These are phyloP conservation scores for Syzygium oleosum DNA, from an alignment of 345 rosid species.

Conservation along the genomic window DNA sequence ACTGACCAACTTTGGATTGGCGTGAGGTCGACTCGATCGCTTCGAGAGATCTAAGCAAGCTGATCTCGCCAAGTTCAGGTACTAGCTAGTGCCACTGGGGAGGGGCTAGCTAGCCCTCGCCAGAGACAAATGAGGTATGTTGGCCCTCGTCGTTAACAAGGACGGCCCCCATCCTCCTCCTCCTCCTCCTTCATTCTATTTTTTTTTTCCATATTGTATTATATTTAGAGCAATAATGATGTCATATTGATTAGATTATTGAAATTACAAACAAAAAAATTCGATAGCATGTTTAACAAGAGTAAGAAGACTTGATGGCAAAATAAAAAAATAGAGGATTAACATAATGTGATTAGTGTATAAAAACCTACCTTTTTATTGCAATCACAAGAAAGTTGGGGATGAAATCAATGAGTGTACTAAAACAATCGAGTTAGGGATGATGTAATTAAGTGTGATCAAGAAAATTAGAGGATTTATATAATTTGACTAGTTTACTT, in stretches of 20 bases:
- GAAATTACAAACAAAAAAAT: neutral
- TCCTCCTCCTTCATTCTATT: neutral
- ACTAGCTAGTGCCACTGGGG: conserved; percentile 2
- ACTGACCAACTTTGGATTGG: conserved; percentile 6
- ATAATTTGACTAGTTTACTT: too few relatives aligned
- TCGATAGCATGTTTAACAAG: neutral
- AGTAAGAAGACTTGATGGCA: neutral
- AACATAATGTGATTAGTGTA: neutral
- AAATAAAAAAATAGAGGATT: neutral
- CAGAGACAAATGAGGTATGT: neutral
- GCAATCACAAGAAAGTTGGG: neutral
- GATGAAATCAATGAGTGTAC: neutral
- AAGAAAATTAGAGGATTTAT: too few relatives aligned
- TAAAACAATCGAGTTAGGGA: neutral
- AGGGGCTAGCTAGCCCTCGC: conserved; percentile 25
- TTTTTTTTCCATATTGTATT: neutral
- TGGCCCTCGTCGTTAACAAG: neutral
- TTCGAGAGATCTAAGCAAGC: neutral
- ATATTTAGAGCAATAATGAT: neutral
- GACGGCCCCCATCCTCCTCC: neutral
- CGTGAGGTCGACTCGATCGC: neutral
- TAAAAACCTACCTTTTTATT: neutral
- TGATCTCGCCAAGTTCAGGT: neutral
- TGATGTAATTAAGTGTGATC: neutral
- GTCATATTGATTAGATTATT: neutral